A percentile compares a stretch with the other conserved stretches of the same genome.
These are phyloP conservation scores for Tinospora cordifolia DNA, from an alignment of 164 flowering plant species.

Conservation along the genomic window DNA sequence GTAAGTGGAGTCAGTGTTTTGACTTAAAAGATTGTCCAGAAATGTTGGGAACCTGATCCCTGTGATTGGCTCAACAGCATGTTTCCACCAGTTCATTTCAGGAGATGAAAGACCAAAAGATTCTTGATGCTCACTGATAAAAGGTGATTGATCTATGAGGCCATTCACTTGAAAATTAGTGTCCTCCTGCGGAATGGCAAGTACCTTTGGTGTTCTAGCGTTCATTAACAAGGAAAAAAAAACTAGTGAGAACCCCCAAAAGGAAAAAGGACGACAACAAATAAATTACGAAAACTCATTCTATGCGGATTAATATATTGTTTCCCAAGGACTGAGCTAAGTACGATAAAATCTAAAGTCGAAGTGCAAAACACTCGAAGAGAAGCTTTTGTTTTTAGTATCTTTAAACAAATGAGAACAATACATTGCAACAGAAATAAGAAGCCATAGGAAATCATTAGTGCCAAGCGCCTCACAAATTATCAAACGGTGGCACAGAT, in stretches of 20 bases:
- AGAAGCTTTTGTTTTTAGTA: no score
- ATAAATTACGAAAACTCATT: background rate
- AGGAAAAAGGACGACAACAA: background rate
- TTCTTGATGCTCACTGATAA: slow-evolving; percentile 7
- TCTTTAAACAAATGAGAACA: no score
- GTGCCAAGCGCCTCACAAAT: slow-evolving; percentile 43
- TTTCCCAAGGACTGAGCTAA: no score
- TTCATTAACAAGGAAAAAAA: slow-evolving; percentile 8
- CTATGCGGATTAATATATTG: no score
- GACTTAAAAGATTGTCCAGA: slow-evolving; percentile 36
- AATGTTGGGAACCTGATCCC: slow-evolving; percentile 78
- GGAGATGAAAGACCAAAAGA: slow-evolving; percentile 38
- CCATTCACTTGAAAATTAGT: slow-evolving; percentile 30
- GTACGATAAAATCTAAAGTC: no score
- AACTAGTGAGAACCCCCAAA: background rate
- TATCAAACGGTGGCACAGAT: slow-evolving; percentile 57
- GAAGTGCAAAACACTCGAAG: no score
- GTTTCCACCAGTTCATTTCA: slow-evolving; percentile 38
- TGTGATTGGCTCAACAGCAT: slow-evolving; percentile 70
- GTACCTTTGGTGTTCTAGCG: slow-evolving; percentile 46
- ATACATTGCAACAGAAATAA: no score
- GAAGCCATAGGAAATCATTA: background rate
- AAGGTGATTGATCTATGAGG: slow-evolving; percentile 22
- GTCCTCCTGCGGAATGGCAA: slow-evolving; percentile 44
- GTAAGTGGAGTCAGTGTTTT: slow-evolving; percentile 26